These are phyloP conservation scores for Cordyceps tenuipes DNA, from an alignment of 2,329 filamentous ascomycete species.

Conservation along the genomic window DNA sequence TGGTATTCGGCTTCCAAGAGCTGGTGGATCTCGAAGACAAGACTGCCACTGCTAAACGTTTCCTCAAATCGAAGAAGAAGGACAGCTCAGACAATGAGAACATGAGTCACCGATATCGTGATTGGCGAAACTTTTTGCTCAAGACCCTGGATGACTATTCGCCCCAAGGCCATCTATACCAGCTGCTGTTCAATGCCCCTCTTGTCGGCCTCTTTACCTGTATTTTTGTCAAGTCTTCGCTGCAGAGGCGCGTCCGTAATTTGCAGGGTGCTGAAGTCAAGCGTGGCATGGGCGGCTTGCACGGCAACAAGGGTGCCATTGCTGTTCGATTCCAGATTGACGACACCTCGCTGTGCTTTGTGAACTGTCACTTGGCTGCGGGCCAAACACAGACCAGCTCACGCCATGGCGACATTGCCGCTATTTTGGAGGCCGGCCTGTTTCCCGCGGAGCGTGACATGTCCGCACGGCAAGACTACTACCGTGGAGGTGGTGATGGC, in stretches of 20 bases:
- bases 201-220: slow-evolving; percentile 94
- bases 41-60: slow-evolving; percentile 89
- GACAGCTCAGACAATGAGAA: slow-evolving; percentile 73
- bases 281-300: slow-evolving; percentile 86
- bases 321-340: slow-evolving; percentile 88
- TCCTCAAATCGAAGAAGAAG: slow-evolving; percentile 84
- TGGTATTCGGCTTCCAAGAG: slow-evolving; percentile 96
- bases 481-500: slow-evolving; percentile 86
- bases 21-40: slow-evolving; percentile 98
- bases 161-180: slow-evolving; percentile 68
- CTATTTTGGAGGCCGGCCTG: slow-evolving; percentile 72
- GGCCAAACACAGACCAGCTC: slow-evolving; percentile 85
- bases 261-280: slow-evolving; percentile 80
- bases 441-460: slow-evolving; percentile 66
- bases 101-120: slow-evolving; percentile 95
- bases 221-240: slow-evolving; percentile 78
- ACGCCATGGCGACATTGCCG: slow-evolving; percentile 85
- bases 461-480: slow-evolving; percentile 64
- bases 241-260: slow-evolving; percentile 68
- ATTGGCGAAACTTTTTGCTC: slow-evolving; percentile 87
- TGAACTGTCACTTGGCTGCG: slow-evolving; percentile 95
- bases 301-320: slow-evolving; percentile 94
- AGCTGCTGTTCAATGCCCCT: slow-evolving; percentile 75
- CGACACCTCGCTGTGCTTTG: slow-evolving; percentile 87
- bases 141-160: slow-evolving; percentile 77